These are phyloP conservation scores for Bondarzewia mesenterica DNA, from an alignment of 1,284 basidiomycete genomes.

Conservation along the genomic window DNA sequence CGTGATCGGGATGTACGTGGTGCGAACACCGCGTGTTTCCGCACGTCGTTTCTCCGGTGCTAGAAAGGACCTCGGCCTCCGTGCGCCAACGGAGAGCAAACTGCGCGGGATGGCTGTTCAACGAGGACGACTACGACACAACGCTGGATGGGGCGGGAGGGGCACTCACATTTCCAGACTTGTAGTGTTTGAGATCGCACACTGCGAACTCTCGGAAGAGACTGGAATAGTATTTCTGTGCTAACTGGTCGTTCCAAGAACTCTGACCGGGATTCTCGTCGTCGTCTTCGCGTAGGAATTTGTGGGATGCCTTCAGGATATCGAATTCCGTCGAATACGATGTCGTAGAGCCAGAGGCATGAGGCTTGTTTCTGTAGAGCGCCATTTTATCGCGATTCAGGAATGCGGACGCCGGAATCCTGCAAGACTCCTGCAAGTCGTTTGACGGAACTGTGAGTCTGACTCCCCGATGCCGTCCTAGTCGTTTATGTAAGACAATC, in stretches of 20 bases:
- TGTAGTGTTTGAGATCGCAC: conserved; percentile 92
- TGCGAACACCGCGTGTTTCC: conserved; percentile 78
- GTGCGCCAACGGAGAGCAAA: conserved; percentile 89
- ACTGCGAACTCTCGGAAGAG: conserved; percentile 89
- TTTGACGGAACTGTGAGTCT: too few species aligned
- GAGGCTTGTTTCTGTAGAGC: neutral
- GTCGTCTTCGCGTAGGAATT: conserved; percentile 64
- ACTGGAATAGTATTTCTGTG: conserved; percentile 78
- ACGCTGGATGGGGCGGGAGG: neutral
- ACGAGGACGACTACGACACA: neutral
- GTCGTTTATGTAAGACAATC: too few species aligned
- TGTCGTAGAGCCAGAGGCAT: conserved; percentile 3
- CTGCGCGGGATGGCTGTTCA: conserved; percentile 25
- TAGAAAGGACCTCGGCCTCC: conserved; percentile 79
- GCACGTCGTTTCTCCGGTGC: conserved; percentile 80
- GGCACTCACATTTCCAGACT: conserved; percentile 68
- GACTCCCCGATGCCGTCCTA: too few species aligned
- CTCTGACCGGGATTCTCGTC: conserved; percentile 31
- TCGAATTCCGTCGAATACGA: conserved; percentile 46
- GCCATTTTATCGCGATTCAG: too few species aligned
- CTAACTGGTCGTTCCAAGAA: conserved; percentile 78
- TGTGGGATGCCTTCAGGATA: conserved; percentile 56
- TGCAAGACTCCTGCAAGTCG: too few species aligned
- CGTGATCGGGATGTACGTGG: conserved; percentile 35
- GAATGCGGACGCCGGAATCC: too few species aligned